phyloP scores from a whole-genome alignment of 306 rosid genomes.

The Quillaja saponaria region DNA sequence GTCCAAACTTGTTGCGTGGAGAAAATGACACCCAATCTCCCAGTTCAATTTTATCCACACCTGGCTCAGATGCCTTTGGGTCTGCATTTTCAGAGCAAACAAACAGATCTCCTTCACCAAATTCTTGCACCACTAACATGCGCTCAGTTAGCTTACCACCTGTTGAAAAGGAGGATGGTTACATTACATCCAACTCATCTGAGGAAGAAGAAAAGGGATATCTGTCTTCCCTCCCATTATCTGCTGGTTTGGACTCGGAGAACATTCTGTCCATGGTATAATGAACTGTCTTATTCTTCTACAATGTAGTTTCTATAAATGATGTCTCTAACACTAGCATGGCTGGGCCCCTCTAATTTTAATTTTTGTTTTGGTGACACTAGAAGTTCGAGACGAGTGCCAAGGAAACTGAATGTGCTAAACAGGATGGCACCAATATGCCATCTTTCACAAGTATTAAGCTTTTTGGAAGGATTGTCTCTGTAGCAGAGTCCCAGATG shows the following conservation, averaged over 20 bases:
- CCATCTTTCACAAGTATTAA: slow-evolving; percentile 48
- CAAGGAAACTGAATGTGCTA: slow-evolving; percentile 29
- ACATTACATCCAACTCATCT: slow-evolving; percentile 42
- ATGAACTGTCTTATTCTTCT: slow-evolving; percentile 22
- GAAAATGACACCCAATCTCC: slow-evolving; percentile 72
- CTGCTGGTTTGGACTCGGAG: slow-evolving; percentile 35
- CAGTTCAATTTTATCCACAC: slow-evolving; percentile 61
- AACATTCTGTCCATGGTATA: slow-evolving; percentile 49
- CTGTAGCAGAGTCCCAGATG: slow-evolving; percentile 41
- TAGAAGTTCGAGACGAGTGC: slow-evolving; percentile 62
- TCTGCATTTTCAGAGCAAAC: slow-evolving; percentile 55
- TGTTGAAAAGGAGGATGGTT: slow-evolving; percentile 54
- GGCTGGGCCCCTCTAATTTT: slow-evolving; percentile 20
- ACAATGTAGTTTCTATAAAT: slow-evolving; percentile 15
- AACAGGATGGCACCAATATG: slow-evolving; percentile 30
- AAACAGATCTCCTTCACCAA: slow-evolving; percentile 60
- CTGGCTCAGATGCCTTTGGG: slow-evolving; percentile 60
- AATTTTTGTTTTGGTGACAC: slow-evolving; percentile 22
- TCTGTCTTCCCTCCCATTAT: slow-evolving; percentile 30
- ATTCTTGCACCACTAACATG: slow-evolving; percentile 66
- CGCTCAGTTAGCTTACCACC: slow-evolving; percentile 46
- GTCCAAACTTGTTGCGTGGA: slow-evolving; percentile 43
- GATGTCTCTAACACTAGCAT: background rate
- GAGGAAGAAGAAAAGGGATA: slow-evolving; percentile 51
- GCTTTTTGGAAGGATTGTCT: slow-evolving; percentile 81